Percentiles rank a stretch among this genome's conserved stretches.
phyloP scores from a whole-genome alignment of 2,329 filamentous ascomycete genomes.

The Aspergillus pseudoglaucus region DNA sequence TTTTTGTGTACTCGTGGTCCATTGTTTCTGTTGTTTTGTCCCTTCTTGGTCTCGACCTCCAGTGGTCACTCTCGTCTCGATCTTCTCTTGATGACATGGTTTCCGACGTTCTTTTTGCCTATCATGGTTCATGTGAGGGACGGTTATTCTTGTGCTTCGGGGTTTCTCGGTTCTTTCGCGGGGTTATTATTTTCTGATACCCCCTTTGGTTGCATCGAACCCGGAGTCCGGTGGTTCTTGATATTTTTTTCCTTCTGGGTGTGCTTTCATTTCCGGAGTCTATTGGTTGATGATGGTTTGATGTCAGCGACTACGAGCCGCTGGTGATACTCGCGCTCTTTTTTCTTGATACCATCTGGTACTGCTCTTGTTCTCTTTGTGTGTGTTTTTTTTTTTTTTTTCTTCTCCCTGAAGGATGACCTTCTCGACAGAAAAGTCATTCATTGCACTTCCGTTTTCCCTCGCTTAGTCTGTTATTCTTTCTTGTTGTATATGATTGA shows the following conservation, averaged over 20 bases:
- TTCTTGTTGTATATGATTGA: not conserved
- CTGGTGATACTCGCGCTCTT: conserved; percentile 2
- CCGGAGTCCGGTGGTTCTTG: conserved; percentile 18
- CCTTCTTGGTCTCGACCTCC: conserved; percentile 1
- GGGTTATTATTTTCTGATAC: conserved; percentile 8
- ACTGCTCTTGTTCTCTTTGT: not conserved
- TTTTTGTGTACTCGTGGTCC: not conserved
- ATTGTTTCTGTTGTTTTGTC: not conserved
- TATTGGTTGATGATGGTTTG: conserved; percentile 9
- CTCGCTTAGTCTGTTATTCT: not conserved
- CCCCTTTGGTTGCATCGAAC: conserved; percentile 18
- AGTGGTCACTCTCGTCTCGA: conserved; percentile 3
- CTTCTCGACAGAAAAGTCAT: not conserved
- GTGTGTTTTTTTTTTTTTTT: not conserved
- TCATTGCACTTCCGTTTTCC: not conserved
- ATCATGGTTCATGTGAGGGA: conserved; percentile 10
- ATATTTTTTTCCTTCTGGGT: conserved; percentile 6
- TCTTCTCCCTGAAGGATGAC: not conserved
- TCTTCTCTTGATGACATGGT: conserved; percentile 5
- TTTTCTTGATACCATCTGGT: not conserved
- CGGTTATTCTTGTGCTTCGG: conserved; percentile 8
- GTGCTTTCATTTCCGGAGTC: conserved; percentile 8
- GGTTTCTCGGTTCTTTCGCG: conserved; percentile 11
- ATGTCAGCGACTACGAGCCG: conserved; percentile 2
- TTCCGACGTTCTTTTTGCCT: conserved; percentile 4